Base-by-base conservation (phyloP, 163 green algal species). In the Chlamydomonas reinhardtii region DNA sequence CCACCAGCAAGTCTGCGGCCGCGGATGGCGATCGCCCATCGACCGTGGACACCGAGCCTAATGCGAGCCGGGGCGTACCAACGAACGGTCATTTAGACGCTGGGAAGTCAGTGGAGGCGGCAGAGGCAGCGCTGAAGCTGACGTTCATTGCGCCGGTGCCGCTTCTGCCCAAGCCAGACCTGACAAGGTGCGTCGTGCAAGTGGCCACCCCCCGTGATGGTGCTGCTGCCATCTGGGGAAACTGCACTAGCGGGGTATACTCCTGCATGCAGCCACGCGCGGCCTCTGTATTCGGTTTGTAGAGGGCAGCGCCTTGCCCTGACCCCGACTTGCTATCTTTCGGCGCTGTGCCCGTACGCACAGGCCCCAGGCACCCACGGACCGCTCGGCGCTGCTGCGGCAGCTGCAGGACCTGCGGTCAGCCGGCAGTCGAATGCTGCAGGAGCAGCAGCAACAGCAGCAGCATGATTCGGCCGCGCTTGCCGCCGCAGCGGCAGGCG, bases 91-190 rank as follows among this genome's bases (percentile, higher is more conserved):
- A n/a, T n/a, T n/a, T n/a, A n/a, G n/a, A 48, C 39, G 39, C 39
- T 48, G 39, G 39, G 39, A 8, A 48, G 39, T 48, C 39, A 48
- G 39, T 56, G 48, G 48, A 56, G 5, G 48, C 9, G 48, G 48
- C 48, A 17, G 48, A 12, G 48, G 48, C 48, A 17, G 48, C 48
- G 48, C 64, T 75, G 15, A 76, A 76, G 66, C 66, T 84, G 25
- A 84, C 77, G 2, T 12, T 84, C 16, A 52, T 84, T 2, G 48
- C 48, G 11, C 65, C 68, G 31, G 48, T 56, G 19, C 77, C 77
- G 43, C 66, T 84, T 43, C 77, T 84, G 20, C 77, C 77, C 20
- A 84, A 84, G 31, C 77, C 77, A 1, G 77, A 76, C 3, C 34
- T 70, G 20, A 17, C 77, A 6, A 59, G 77, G 77, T 84, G 24